Evolutionary conservation across 2,329 filamentous ascomycete species (phyloP).

Genomic region (Pseudophaeomoniella oleicola): DNA sequence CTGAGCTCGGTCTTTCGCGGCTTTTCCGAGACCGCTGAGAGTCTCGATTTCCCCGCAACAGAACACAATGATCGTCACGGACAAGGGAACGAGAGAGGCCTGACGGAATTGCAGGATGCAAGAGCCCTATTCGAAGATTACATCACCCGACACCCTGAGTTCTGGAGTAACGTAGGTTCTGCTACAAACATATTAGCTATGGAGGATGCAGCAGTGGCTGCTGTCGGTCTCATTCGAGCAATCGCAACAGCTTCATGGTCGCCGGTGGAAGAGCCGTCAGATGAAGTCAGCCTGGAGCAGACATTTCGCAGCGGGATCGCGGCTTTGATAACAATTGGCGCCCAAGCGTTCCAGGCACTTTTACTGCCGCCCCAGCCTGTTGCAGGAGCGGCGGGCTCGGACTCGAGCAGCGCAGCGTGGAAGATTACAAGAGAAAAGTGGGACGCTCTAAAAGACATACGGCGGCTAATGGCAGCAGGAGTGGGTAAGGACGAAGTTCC

Average conservation of each 20-base stretch:
- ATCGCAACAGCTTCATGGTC: neutral
- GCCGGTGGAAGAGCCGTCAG: neutral
- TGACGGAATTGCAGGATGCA: neutral
- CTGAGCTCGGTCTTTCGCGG: slow-evolving; percentile 1
- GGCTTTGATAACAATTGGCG: neutral
- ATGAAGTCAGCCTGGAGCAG: neutral
- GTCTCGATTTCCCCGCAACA: neutral
- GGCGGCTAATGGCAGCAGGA: slow-evolving; percentile 5
- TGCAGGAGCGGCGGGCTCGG: neutral
- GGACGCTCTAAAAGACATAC: slow-evolving; percentile 17
- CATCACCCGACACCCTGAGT: neutral
- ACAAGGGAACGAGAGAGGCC: neutral
- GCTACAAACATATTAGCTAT: slow-evolving; percentile 1
- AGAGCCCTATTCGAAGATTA: neutral
- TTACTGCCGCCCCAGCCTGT: neutral
- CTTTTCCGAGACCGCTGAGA: neutral
- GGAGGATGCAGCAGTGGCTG: neutral
- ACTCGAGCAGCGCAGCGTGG: neutral
- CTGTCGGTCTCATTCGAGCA: neutral
- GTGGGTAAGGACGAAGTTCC: slow-evolving; percentile 16
- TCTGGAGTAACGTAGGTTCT: slow-evolving; percentile 1
- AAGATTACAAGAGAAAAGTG: slow-evolving; percentile 9
- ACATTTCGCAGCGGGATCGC: neutral
- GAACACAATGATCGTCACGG: neutral
- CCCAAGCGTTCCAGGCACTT: neutral